These are phyloP conservation scores for Articulospora tetracladia DNA, from an alignment of 495 filamentous ascomycete species.

Conservation along the genomic window DNA sequence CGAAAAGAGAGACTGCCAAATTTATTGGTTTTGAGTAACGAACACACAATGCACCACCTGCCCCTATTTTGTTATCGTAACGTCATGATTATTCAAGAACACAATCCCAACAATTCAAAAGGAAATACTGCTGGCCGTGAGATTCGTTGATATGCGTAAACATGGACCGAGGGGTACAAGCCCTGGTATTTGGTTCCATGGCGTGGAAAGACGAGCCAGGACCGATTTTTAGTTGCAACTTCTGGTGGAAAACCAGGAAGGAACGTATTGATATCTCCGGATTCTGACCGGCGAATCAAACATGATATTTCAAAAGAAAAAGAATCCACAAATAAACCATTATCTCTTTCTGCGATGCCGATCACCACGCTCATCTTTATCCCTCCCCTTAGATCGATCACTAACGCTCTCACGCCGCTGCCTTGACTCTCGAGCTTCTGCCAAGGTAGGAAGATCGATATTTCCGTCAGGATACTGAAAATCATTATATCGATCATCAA, in stretches of 20 bases:
- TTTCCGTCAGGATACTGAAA: background rate
- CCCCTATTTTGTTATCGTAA: no score
- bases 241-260: background rate
- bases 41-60: no score
- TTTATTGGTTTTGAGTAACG: no score
- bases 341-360: background rate
- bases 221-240: background rate
- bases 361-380: background rate
- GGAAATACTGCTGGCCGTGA: background rate
- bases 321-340: background rate
- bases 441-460: background rate
- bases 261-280: background rate
- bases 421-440: background rate
- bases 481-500: background rate
- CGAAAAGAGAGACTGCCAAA: no score
- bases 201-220: background rate
- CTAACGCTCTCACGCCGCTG: conserved; percentile 1
- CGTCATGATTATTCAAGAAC: no score
- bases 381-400: background rate
- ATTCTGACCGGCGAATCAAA: background rate
- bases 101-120: no score
- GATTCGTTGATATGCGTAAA: background rate
- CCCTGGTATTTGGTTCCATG: background rate
- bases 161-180: background rate
- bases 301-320: background rate